These are phyloP conservation scores for Naegleria lovaniensis DNA, from an alignment of 208 protist genomes.

Conservation along the genomic window DNA sequence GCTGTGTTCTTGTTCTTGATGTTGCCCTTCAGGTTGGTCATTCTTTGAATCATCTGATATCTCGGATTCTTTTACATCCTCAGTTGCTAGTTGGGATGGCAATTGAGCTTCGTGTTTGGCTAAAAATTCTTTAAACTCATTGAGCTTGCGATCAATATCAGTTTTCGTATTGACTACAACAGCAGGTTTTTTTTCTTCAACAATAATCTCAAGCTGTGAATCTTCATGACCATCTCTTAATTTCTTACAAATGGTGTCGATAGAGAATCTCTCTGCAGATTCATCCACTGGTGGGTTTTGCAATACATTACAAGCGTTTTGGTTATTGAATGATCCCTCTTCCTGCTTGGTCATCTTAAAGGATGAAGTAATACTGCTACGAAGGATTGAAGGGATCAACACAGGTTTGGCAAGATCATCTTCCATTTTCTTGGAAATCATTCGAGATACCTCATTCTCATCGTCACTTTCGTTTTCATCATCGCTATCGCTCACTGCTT, in stretches of 20 bases:
- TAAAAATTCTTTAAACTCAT: neutral
- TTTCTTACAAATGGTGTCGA: neutral
- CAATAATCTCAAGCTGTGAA: neutral
- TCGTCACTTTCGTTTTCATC: neutral
- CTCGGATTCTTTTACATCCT: too few relatives aligned
- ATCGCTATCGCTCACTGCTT: neutral
- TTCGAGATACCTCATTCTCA: neutral
- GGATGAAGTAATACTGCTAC: neutral
- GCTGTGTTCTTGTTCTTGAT: neutral
- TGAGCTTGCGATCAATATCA: neutral
- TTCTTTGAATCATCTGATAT: too few relatives aligned
- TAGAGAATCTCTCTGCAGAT: neutral
- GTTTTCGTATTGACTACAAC: neutral
- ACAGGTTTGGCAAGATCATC: neutral
- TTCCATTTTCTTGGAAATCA: neutral
- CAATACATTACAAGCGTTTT: neutral
- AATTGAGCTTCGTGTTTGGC: neutral
- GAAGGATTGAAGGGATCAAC: neutral
- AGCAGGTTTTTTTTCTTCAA: neutral
- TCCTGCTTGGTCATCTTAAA: neutral
- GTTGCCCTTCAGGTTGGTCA: neutral
- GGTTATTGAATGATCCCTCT: neutral
- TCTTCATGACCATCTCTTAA: neutral
- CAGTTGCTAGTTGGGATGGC: too few relatives aligned
- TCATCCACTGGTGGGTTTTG: neutral